phyloP scores from a whole-genome alignment of 2,329 filamentous ascomycete genomes.

The Sarocladium strictum region DNA sequence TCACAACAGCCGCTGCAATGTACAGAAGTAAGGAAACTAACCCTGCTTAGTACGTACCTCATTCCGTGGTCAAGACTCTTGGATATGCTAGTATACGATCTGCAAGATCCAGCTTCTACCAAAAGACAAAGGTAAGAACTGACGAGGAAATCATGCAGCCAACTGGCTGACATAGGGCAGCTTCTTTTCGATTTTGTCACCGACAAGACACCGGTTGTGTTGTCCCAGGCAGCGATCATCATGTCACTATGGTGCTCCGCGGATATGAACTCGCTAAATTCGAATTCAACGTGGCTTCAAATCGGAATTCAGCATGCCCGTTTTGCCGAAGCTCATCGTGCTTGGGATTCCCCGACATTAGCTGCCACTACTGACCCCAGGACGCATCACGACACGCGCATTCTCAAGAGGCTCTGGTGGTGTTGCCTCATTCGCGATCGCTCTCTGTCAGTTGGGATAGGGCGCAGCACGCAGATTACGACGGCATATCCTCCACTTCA shows the following conservation, averaged over 20 bases:
- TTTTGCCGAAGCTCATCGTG: neutral
- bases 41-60: conserved; percentile 8
- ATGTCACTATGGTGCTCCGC: neutral
- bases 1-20: no score
- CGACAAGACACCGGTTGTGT: conserved; percentile 8
- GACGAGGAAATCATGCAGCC: neutral
- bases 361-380: neutral
- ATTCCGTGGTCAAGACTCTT: conserved; percentile 8
- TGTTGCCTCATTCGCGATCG: conserved; percentile 46
- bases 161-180: no score
- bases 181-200: conserved; percentile 11
- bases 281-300: neutral
- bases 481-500: conserved; percentile 30
- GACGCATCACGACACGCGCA: conserved; percentile 13
- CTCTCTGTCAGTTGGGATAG: conserved; percentile 39
- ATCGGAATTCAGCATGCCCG: neutral
- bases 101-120: conserved; percentile 10
- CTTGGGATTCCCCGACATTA: neutral
- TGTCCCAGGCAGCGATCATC: neutral
- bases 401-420: conserved; percentile 47
- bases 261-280: neutral
- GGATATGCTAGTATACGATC: conserved; percentile 10
- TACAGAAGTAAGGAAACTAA: neutral
- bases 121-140: conserved; percentile 10
- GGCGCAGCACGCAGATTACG: conserved; percentile 40